These are phyloP conservation scores for Dendrostoma leiphaemia DNA, from an alignment of 2,329 filamentous ascomycete species.

Conservation along the genomic window DNA sequence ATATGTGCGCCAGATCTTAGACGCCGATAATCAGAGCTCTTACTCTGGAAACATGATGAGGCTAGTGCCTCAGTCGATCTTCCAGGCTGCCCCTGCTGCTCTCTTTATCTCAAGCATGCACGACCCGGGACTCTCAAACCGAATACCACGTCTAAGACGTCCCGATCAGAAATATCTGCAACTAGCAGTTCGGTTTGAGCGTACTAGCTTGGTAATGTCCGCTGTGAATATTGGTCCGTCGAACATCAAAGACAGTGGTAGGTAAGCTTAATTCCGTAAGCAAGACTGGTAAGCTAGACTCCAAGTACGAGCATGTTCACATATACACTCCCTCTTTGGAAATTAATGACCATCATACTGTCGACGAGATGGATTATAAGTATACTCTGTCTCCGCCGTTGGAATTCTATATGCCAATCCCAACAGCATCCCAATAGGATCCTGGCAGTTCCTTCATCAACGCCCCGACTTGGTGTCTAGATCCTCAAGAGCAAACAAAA, in stretches of 20 bases:
- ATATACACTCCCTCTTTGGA: background rate
- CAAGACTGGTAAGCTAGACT: background rate
- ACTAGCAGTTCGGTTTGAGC: background rate
- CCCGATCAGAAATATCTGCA: background rate
- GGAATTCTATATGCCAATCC: too few species aligned
- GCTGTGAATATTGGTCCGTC: slow-evolving; percentile 9
- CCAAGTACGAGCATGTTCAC: background rate
- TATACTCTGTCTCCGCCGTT: background rate
- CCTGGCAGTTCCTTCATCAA: background rate
- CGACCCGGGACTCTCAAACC: background rate
- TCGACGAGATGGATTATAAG: background rate
- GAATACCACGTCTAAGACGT: background rate
- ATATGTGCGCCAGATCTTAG: background rate
- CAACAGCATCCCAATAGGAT: too few species aligned
- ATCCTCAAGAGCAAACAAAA: background rate
- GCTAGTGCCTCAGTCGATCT: background rate
- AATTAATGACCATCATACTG: background rate
- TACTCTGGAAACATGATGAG: background rate
- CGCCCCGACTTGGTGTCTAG: background rate
- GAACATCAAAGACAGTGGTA: background rate
- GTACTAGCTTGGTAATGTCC: slow-evolving; percentile 15
- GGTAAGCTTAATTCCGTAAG: slow-evolving; percentile 12
- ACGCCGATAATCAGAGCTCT: background rate
- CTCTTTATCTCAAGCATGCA: background rate
- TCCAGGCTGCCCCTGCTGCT: background rate